A percentile compares a stretch with the other conserved stretches of the same genome.
These are phyloP conservation scores for Saturnispora sekii DNA, from an alignment of 805 yeast genomes.

Conservation along the genomic window DNA sequence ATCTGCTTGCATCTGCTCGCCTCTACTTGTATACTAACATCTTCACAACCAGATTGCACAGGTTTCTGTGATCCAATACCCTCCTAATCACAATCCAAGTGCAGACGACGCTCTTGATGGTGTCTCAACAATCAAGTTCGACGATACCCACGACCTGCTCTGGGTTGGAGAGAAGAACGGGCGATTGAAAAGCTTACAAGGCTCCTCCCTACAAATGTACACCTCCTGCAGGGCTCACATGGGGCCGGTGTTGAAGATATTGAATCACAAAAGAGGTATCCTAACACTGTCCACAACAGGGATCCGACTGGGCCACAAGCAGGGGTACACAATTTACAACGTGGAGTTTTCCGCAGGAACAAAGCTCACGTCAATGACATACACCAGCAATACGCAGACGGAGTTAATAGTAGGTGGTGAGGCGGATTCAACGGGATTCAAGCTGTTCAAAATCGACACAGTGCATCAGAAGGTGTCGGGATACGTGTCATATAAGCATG, in stretches of 20 bases:
- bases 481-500: conserved; percentile 33
- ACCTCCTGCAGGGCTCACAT: conserved; percentile 47
- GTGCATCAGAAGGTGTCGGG: conserved; percentile 29
- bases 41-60: conserved; percentile 2
- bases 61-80: conserved; percentile 10
- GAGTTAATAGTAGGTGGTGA: conserved; percentile 38
- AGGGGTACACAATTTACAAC: conserved; percentile 40
- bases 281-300: conserved; percentile 44
- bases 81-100: conserved; percentile 17
- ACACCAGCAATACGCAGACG: conserved; percentile 31
- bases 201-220: conserved; percentile 43
- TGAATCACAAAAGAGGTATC: conserved; percentile 49
- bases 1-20: no score
- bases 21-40: neutral
- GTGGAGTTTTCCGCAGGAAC: conserved; percentile 22
- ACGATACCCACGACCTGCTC: conserved; percentile 60
- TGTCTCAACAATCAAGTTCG: conserved; percentile 41
- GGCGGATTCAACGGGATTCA: conserved; percentile 18
- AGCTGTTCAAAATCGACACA: conserved; percentile 35
- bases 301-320: conserved; percentile 43
- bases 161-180: conserved; percentile 80
- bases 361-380: conserved; percentile 33
- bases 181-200: conserved; percentile 33
- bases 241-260: conserved; percentile 39
- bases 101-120: conserved; percentile 14